These are phyloP conservation scores for Pisolithus orientalis DNA, from an alignment of 768 basidiomycete species.

Conservation along the genomic window DNA sequence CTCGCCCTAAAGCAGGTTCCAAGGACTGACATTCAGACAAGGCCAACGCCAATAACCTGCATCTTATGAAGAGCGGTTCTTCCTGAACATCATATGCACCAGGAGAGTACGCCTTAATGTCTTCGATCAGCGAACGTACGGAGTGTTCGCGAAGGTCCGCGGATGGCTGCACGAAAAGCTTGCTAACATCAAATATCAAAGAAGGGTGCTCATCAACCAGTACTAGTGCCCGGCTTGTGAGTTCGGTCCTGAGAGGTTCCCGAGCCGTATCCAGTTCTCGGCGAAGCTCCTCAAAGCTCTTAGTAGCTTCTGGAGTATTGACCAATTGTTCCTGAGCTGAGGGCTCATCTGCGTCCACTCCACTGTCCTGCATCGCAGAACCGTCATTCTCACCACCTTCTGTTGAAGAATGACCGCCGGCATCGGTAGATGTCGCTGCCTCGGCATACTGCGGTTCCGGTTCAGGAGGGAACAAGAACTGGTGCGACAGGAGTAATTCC, in stretches of 20 bases:
- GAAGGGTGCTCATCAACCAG: conserved; percentile 85
- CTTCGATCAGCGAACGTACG: conserved; percentile 67
- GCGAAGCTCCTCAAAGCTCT: conserved; percentile 58
- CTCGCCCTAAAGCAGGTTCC: conserved; percentile 46
- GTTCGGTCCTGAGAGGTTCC: conserved; percentile 53
- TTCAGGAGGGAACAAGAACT: conserved; percentile 61
- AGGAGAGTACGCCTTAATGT: conserved; percentile 65
- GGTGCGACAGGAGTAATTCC: conserved; percentile 78
- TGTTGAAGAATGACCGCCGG: conserved; percentile 24
- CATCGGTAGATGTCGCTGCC: conserved; percentile 12
- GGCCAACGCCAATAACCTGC: conserved; percentile 80
- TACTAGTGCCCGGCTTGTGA: conserved; percentile 64
- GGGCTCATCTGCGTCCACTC: conserved; percentile 20
- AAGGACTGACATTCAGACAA: conserved; percentile 68
- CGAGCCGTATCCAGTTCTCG: conserved; percentile 61
- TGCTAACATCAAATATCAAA: conserved; percentile 83
- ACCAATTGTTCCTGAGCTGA: conserved; percentile 2
- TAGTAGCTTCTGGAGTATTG: conserved; percentile 20
- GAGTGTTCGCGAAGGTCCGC: conserved; percentile 57
- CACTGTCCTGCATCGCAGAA: conserved; percentile 20
- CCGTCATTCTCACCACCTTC: conserved; percentile 15
- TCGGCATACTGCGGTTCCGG: conserved; percentile 16
- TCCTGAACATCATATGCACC: conserved; percentile 65
- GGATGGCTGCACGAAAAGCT: conserved; percentile 66
- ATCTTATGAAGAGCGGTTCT: conserved; percentile 72